phyloP scores from a whole-genome alignment of 805 yeast species.

The Metschnikowia continentalis region DNA sequence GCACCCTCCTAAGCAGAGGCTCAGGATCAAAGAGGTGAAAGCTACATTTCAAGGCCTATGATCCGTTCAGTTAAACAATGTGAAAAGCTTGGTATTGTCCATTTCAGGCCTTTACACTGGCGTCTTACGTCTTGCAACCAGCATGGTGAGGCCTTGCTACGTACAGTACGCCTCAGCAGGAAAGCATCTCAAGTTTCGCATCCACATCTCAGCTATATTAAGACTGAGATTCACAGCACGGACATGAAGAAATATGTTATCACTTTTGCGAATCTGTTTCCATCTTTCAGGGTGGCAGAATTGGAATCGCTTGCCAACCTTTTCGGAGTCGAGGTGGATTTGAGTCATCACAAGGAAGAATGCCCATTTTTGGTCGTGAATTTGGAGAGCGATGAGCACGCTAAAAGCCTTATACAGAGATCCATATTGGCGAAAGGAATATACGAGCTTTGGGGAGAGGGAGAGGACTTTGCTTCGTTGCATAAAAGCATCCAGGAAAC shows the following conservation, averaged over 20 bases:
- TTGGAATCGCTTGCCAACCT: conserved; percentile 77
- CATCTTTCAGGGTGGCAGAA: conserved; percentile 76
- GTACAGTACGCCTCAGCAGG: conserved; percentile 1
- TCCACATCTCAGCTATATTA: not conserved
- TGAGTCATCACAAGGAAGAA: conserved; percentile 51
- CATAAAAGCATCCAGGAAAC: conserved; percentile 46
- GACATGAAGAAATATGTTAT: conserved; percentile 60
- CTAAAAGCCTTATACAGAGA: conserved; percentile 57
- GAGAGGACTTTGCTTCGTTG: conserved; percentile 48
- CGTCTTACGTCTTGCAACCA: not conserved
- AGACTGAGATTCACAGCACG: not conserved
- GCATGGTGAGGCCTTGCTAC: conserved; percentile 9
- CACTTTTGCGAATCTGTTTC: conserved; percentile 82
- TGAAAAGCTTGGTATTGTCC: not conserved
- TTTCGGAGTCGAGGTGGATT: conserved; percentile 52
- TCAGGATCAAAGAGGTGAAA: no score
- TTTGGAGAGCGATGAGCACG: conserved; percentile 63
- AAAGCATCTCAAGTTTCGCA: conserved; percentile 4
- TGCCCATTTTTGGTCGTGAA: conserved; percentile 71
- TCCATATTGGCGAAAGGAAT: conserved; percentile 70
- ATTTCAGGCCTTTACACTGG: not conserved
- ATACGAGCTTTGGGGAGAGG: conserved; percentile 83
- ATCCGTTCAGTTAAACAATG: no score
- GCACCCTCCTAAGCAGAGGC: no score
- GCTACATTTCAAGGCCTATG: no score